Percentiles rank a stretch among this genome's conserved stretches.
Evolutionary conservation across 805 yeast genomes (phyloP).

Genomic region (Cyberlindnera meyerae): DNA sequence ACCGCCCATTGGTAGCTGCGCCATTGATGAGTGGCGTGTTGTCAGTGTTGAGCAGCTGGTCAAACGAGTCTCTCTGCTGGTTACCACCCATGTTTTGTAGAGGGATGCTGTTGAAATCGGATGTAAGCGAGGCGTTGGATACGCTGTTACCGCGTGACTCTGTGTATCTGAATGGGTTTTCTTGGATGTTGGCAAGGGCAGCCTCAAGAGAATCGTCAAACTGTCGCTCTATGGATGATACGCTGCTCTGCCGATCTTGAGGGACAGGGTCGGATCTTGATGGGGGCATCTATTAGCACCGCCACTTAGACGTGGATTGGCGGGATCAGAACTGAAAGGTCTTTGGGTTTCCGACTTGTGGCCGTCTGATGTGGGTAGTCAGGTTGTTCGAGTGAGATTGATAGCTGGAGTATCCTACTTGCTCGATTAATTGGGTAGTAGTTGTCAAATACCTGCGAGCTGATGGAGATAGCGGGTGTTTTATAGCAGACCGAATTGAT

Average conservation of each 20-base stretch:
- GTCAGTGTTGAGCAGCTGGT: conserved; percentile 20
- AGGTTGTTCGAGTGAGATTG: too few relatives aligned
- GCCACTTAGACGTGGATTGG: too few relatives aligned
- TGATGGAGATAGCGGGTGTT: too few relatives aligned
- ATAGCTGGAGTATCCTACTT: too few relatives aligned
- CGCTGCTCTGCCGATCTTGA: conserved; percentile 25
- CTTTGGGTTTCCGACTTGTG: too few relatives aligned
- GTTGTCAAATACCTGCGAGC: too few relatives aligned
- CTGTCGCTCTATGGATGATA: conserved; percentile 51
- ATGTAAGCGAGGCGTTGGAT: conserved; percentile 27
- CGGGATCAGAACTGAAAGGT: too few relatives aligned
- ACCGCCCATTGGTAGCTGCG: neutral
- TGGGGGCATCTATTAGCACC: conserved; percentile 18
- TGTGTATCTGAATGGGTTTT: conserved; percentile 29
- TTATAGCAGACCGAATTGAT: too few relatives aligned
- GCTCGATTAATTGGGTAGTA: too few relatives aligned
- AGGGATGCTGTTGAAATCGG: conserved; percentile 30
- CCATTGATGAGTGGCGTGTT: conserved; percentile 14
- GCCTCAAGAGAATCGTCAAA: conserved; percentile 63
- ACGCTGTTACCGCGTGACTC: conserved; percentile 24
- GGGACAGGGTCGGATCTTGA: conserved; percentile 14
- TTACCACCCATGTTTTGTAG: conserved; percentile 26
- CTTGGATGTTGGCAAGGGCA: conserved; percentile 51
- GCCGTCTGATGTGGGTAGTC: too few relatives aligned
- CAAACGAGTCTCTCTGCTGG: conserved; percentile 24